Percentiles rank a stretch among this genome's conserved stretches.
phyloP scores from a whole-genome alignment of 75 land plant genomes.

The Picea glauca region DNA sequence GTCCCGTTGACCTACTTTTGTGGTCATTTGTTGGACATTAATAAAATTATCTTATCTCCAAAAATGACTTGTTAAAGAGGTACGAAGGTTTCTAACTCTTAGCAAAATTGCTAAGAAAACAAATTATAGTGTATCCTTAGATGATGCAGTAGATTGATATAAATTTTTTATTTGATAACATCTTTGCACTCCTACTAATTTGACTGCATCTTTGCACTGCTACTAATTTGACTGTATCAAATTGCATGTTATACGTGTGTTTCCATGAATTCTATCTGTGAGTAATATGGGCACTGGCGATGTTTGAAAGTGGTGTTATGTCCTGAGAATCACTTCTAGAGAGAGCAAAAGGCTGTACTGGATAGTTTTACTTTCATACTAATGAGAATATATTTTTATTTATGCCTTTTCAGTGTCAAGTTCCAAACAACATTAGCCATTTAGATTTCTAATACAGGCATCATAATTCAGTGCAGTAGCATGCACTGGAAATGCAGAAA shows the following conservation, averaged over 20 bases:
- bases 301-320: background rate
- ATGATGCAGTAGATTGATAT: too few relatives aligned
- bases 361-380: background rate
- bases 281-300: background rate
- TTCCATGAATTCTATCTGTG: background rate
- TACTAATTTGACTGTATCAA: background rate
- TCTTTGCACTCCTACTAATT: background rate
- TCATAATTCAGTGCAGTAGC: background rate
- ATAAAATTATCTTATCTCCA: too few relatives aligned
- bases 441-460: background rate
- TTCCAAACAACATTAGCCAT: background rate
- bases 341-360: background rate
- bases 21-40: too few relatives aligned
- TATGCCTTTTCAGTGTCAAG: background rate
- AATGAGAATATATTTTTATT: background rate
- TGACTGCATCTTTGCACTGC: too few relatives aligned
- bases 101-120: too few relatives aligned
- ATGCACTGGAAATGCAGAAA: background rate
- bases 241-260: background rate
- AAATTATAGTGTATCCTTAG: too few relatives aligned
- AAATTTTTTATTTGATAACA: too few relatives aligned
- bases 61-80: too few relatives aligned
- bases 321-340: background rate
- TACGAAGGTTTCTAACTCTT: too few relatives aligned
- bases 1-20: too few relatives aligned